Base-by-base conservation (phyloP, 108 stramenopile species). In the Seminavis robusta region DNA sequence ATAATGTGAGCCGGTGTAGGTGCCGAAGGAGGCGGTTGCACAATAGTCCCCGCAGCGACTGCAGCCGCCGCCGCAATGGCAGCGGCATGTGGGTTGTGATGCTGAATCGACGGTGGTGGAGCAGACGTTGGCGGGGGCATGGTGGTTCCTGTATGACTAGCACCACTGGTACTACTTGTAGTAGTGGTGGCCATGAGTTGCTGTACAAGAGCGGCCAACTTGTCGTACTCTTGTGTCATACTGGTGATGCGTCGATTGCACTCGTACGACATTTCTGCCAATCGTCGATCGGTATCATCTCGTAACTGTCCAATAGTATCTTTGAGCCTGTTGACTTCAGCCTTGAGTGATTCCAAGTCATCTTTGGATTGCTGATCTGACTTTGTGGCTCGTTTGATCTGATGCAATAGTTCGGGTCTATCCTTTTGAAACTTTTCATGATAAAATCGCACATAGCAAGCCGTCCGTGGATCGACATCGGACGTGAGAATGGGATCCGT, bases 371-470 rank as follows among this genome's bases (percentile, higher is more conserved):
- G 77, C 42, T 72, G 69, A 28, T 87, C 86, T 7, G 74, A 60
- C 44, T 83, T 87, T 0, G 86, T 81, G 15, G 86, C 79, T 29
- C 85, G 67, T 46, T 73, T 75, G 45, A 86, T 86, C 9, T 74
- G 69, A 19, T 65, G 61, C 19, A 86, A 58, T 21, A 86, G 52
- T n/a, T 86, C 78, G 2, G 85, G 85, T 36, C 63, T 65, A 38
- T 74, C 73, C 55, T 76, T 69, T 56, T 86, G 80, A 56, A 86
- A 86, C 28, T 86, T 77, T 42, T 82, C 73, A 41, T 86, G 85
- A 63, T 69, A 86, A 39, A 86, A 86, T 0, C 81, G 72, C 39
- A 86, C 76, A 45, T 69, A 82, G 33, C 53, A 61, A 1, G 79
- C 68, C 4, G 79, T 83, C 21, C 60, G 59, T 15, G 77, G 69